A percentile compares a stretch with the other conserved stretches of the same genome.
These are phyloP conservation scores for Nigrograna mackinnonii DNA, from an alignment of 2,329 filamentous ascomycete genomes.

Conservation along the genomic window DNA sequence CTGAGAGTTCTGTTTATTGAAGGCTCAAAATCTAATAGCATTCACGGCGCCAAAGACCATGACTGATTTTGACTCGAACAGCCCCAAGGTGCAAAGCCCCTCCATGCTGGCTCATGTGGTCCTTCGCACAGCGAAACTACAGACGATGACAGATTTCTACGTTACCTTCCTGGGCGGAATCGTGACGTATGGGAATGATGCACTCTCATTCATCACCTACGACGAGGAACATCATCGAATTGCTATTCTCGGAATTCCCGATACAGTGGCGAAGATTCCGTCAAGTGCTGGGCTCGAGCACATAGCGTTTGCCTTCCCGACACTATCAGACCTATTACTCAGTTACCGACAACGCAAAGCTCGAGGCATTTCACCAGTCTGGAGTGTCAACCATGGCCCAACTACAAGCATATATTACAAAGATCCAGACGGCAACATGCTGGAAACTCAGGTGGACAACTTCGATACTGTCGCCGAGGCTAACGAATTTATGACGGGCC, in stretches of 20 bases:
- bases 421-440: constrained; percentile 53
- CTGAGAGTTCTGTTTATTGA: neutral
- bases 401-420: constrained; percentile 54
- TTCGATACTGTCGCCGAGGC: constrained; percentile 36
- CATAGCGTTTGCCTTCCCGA: constrained; percentile 47
- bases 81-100: constrained; percentile 1
- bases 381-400: constrained; percentile 53
- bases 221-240: constrained; percentile 55
- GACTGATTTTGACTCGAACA: neutral
- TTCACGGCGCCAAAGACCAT: neutral
- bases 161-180: constrained; percentile 40
- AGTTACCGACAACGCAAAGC: constrained; percentile 44
- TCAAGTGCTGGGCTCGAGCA: constrained; percentile 42
- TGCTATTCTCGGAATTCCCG: constrained; percentile 40
- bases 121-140: constrained; percentile 27
- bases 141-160: constrained; percentile 42
- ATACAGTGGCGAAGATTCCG: constrained; percentile 17
- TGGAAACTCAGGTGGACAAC: constrained; percentile 52
- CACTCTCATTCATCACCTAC: constrained; percentile 46
- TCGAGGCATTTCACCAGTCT: constrained; percentile 43
- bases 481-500: constrained; percentile 42
- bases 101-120: constrained; percentile 29
- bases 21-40: neutral
- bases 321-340: constrained; percentile 37
- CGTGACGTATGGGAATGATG: constrained; percentile 23